Evolutionary conservation across 2,329 filamentous ascomycete genomes (phyloP), one percentile per base, ranked within the genome.

Genomic region (Samsoniella hepiali): DNA sequence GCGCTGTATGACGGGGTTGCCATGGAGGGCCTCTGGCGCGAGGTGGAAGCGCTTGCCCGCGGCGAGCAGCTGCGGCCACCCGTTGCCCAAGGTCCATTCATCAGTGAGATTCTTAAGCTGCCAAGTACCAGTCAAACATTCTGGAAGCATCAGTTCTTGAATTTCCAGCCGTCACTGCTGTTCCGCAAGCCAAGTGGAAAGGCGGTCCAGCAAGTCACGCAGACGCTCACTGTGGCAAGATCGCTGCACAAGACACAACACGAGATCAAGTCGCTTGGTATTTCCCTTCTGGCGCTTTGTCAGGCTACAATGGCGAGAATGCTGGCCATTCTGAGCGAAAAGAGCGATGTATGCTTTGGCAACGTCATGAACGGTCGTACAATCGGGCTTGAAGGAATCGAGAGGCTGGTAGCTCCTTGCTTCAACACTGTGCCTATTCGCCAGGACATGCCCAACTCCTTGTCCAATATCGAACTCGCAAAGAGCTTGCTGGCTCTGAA

Each of bases 341-440:
- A 78, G 5, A 72, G 77, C 0, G 93, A 97, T 69, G 70, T 97
- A 5, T 95, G 91, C 72, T 97, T 97, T 70, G 93, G 94, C 0
- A 95, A 91, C 69, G 88, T 97, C 2, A 83, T 94, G 63, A 93
- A 87, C 70, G 93, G 93, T 1, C 86, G 93, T 8, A 88, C 87
- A 0, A 72, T 91, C 10, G 76, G 85, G 0, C 73, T 93, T 3
- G 82, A 89, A 6, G 84, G 83, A 0, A 79, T 94, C 11, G 87
- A 93, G 44, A 79, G 82, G 4, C 82, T 97, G 6, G 84, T 96
- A n/a, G 92, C 91, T 0, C 93, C 93, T 0, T 96, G 92, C 72
- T 97, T 97, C 80, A 97, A 97, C 71, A 96, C 93, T 0, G 76
- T 97, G 13, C 92, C 93, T 0, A 72, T 93, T 1, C 84, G 91